phyloP scores from a whole-genome alignment of 2,329 filamentous ascomycete species.

The Fusarium sp. region DNA sequence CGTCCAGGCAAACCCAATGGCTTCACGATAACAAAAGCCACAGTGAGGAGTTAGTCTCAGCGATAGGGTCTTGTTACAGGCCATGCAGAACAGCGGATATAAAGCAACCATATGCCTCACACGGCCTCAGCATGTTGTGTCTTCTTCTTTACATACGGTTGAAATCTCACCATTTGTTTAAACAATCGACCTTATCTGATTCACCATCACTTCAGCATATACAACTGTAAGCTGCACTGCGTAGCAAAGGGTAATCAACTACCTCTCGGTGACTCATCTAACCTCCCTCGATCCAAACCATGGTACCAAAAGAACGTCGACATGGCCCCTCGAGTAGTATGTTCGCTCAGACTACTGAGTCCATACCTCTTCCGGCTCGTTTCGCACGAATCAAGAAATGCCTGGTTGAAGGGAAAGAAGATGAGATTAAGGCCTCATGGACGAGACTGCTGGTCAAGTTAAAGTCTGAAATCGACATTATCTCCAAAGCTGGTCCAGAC shows the following conservation, averaged over 20 bases:
- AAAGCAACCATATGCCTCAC: constrained; percentile 19
- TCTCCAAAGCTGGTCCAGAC: constrained; percentile 45
- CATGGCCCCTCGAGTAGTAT: constrained; percentile 44
- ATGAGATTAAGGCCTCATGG: constrained; percentile 53
- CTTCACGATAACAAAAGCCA: constrained; percentile 14
- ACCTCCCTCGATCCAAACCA: constrained; percentile 7
- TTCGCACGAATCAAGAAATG: constrained; percentile 56
- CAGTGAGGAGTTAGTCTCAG: constrained; percentile 11
- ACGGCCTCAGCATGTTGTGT: constrained; percentile 9
- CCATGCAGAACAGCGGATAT: constrained; percentile 12
- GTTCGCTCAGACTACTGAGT: constrained; percentile 43
- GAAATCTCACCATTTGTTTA: constrained; percentile 1
- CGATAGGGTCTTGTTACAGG: constrained; percentile 7
- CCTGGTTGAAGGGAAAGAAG: constrained; percentile 54
- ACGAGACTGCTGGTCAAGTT: constrained; percentile 53
- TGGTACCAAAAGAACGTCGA: constrained; percentile 31
- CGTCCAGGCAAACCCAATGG: constrained; percentile 17
- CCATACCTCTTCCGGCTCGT: constrained; percentile 52
- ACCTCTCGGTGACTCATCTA: background rate
- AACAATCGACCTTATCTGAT: constrained; percentile 3
- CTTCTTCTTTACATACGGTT: constrained; percentile 5
- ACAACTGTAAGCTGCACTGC: background rate
- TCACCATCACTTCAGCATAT: constrained; percentile 2
- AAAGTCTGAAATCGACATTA: constrained; percentile 52
- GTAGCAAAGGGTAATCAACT: background rate